phyloP scores from a whole-genome alignment of 225 moss, liverwort and hornwort genomes.

The Pseudoscleropodium purum region DNA sequence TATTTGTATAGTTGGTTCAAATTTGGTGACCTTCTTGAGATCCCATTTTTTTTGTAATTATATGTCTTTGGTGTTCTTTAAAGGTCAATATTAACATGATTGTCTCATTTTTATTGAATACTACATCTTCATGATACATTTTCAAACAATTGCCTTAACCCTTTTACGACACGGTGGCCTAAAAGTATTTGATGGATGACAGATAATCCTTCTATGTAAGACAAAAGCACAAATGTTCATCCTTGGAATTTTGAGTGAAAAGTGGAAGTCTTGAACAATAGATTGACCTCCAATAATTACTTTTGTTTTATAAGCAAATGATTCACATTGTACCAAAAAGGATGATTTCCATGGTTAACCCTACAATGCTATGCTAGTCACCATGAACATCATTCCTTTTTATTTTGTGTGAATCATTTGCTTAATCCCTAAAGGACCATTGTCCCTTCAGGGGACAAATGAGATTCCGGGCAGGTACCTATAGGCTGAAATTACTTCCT shows the following conservation, averaged over 20 bases:
- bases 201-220: background rate
- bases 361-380: fast-evolving
- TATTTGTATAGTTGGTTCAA: too few species aligned
- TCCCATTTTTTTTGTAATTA: too few species aligned
- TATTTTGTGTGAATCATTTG: too few species aligned
- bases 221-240: background rate
- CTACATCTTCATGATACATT: background rate
- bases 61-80: background rate
- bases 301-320: background rate
- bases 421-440: too few species aligned
- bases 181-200: background rate
- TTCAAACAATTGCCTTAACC: background rate
- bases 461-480: too few species aligned
- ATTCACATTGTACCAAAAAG: background rate
- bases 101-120: background rate
- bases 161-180: fast-evolving
- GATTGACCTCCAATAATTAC: too few species aligned
- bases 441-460: too few species aligned
- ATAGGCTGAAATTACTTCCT: too few species aligned
- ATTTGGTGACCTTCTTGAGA: fast-evolving
- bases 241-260: background rate
- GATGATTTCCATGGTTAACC: fast-evolving
- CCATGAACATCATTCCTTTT: background rate
- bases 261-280: background rate
- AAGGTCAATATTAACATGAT: background rate